Conservation (phyloP, 73 alveolate genomes). For the Diophrys appendiculata region DNA sequence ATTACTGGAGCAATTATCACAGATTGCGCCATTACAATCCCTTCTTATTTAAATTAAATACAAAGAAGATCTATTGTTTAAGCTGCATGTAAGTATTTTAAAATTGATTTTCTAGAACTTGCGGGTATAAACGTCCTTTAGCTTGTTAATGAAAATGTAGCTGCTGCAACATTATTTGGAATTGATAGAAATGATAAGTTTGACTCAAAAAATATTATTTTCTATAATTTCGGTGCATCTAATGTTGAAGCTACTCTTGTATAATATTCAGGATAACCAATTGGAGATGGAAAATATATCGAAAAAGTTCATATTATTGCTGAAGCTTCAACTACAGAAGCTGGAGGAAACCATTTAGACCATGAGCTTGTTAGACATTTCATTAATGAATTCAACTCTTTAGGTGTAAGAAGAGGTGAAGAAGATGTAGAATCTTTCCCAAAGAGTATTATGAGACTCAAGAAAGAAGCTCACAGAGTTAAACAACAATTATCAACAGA, state of each 20-base stretch:
- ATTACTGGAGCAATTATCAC: conserved; percentile 43
- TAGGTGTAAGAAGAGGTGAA: conserved; percentile 49
- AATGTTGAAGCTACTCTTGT: conserved; percentile 86
- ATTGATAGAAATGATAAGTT: conserved; percentile 72
- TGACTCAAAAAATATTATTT: conserved; percentile 54
- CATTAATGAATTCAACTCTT: conserved; percentile 40
- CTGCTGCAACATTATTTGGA: conserved; percentile 93
- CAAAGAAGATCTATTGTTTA: conserved; percentile 44
- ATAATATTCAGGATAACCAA: conserved; percentile 40
- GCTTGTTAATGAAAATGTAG: conserved; percentile 90
- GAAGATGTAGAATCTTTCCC: conserved; percentile 24
- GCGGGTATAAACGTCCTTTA: conserved; percentile 87
- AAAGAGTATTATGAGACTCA: conserved; percentile 67
- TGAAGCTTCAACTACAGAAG: conserved; percentile 46
- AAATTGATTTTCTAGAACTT: no score
- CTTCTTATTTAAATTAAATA: conserved; percentile 57
- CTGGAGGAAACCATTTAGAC: conserved; percentile 70
- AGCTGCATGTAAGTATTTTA: conserved; percentile 31
- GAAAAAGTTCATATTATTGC: conserved; percentile 55
- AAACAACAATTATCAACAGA: conserved; percentile 95
- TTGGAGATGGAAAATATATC: conserved; percentile 6
- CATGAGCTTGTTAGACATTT: conserved; percentile 46
- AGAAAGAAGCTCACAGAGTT: conserved; percentile 58
- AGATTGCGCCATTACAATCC: conserved; percentile 74
- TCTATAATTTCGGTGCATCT: conserved; percentile 94